Conservation (phyloP, 768 basidiomycete species). For the Favolaschia claudopus region DNA sequence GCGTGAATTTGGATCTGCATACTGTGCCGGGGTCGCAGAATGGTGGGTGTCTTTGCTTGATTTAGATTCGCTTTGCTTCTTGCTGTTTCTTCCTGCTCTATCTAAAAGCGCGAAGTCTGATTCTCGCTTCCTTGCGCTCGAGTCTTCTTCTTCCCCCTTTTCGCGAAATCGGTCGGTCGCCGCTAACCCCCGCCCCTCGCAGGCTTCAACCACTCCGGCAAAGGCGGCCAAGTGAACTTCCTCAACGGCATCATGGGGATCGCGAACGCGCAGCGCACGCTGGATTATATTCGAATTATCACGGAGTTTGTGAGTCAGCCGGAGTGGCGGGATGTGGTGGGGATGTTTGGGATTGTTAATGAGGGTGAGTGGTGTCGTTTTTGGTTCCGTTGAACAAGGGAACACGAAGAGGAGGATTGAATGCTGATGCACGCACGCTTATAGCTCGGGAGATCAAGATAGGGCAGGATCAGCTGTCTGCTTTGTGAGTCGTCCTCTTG, state of each 20-base stretch:
- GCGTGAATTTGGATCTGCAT: slow-evolving; percentile 71
- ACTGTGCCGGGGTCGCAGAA: slow-evolving; percentile 69
- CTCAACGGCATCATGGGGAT: slow-evolving; percentile 82
- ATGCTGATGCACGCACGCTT: background rate
- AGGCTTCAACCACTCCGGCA: slow-evolving; percentile 71
- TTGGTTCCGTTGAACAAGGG: no score
- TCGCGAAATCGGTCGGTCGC: no score
- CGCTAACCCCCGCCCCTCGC: background rate
- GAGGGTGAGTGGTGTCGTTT: background rate
- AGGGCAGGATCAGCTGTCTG: background rate
- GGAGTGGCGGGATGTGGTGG: slow-evolving; percentile 60
- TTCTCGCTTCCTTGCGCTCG: no score
- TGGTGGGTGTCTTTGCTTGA: slow-evolving; percentile 36
- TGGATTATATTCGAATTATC: no score
- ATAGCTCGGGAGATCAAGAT: background rate
- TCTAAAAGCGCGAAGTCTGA: no score
- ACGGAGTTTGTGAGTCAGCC: no score
- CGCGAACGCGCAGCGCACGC: slow-evolving; percentile 82
- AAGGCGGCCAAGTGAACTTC: slow-evolving; percentile 68
- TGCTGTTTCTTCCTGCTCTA: no score
- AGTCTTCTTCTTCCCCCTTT: no score
- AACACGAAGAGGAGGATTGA: no score
- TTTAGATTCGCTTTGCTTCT: no score
- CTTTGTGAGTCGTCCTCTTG: background rate
- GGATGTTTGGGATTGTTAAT: slow-evolving; percentile 57